Percentiles rank a stretch among this genome's conserved stretches.
Evolutionary conservation across 306 rosid species (phyloP).

Genomic region (Castanea sativa): DNA sequence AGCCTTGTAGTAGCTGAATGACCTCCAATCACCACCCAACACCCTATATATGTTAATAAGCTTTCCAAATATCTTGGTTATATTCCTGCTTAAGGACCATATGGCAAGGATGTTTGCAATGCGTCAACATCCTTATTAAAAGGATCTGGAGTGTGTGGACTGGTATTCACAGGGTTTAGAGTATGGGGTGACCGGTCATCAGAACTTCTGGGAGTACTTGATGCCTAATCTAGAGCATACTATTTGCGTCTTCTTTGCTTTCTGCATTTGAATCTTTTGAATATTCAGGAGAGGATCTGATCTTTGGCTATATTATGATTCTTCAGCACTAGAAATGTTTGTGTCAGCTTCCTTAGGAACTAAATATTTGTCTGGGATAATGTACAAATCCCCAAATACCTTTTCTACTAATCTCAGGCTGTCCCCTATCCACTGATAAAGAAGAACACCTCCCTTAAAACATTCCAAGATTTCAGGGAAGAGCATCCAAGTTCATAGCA

Average conservation of each 20-base stretch:
- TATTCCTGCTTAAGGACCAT: constrained; percentile 70
- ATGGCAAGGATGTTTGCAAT: constrained; percentile 52
- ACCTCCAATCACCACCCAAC: constrained; percentile 86
- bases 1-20: constrained; percentile 93
- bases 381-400: constrained; percentile 58
- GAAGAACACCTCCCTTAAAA: constrained; percentile 61
- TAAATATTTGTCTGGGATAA: constrained; percentile 24
- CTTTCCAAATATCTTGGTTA: constrained; percentile 78
- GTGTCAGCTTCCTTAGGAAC: constrained; percentile 15
- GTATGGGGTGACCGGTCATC: constrained; percentile 9
- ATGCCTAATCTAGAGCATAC: constrained; percentile 17
- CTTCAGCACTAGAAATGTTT: constrained; percentile 31
- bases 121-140: constrained; percentile 35
- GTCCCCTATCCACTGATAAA: constrained; percentile 82
- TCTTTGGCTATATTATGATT: constrained; percentile 42
- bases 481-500: constrained; percentile 17
- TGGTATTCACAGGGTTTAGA: constrained; percentile 21
- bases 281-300: constrained; percentile 35
- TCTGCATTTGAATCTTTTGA: constrained; percentile 23
- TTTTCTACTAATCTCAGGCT: constrained; percentile 73
- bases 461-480: constrained; percentile 58
- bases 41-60: constrained; percentile 88
- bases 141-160: constrained; percentile 30
- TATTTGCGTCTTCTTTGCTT: constrained; percentile 23
- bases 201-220: constrained; percentile 25